phyloP scores from a whole-genome alignment of 495 filamentous ascomycete genomes.

The Pyronema omphalodes region DNA sequence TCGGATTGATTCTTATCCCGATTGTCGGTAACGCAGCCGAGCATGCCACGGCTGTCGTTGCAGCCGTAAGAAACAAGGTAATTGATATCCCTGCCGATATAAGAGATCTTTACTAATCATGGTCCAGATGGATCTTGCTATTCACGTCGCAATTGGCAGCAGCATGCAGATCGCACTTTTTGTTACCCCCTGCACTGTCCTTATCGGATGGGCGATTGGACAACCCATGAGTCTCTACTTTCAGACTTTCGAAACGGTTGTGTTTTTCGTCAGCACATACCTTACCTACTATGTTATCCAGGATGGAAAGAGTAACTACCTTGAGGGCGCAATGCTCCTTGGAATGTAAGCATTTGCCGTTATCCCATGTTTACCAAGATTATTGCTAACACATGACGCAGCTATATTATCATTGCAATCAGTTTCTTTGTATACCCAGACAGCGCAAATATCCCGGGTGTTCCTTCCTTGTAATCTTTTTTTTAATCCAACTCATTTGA shows the following conservation, averaged over 20 bases:
- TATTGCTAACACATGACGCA: conserved; percentile 26
- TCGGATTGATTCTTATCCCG: conserved; percentile 84
- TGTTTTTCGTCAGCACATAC: conserved; percentile 74
- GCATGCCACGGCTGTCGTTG: conserved; percentile 85
- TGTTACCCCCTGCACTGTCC: conserved; percentile 77
- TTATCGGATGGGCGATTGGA: conserved; percentile 76
- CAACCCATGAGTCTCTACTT: conserved; percentile 82
- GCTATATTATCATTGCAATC: conserved; percentile 67
- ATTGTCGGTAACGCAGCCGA: conserved; percentile 97
- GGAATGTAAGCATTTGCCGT: conserved; percentile 37
- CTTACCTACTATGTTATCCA: conserved; percentile 86
- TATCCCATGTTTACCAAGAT: not conserved
- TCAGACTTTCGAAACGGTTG: conserved; percentile 81
- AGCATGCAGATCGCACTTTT: conserved; percentile 89
- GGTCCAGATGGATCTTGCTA: conserved; percentile 69
- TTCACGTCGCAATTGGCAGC: conserved; percentile 83
- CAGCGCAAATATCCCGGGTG: conserved; percentile 9
- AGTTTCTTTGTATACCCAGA: conserved; percentile 84
- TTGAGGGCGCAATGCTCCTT: conserved; percentile 82
- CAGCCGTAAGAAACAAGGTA: conserved; percentile 71
- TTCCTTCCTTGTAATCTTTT: not conserved
- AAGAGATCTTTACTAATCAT: not conserved
- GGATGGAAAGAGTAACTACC: conserved; percentile 88
- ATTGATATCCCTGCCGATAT: not conserved
- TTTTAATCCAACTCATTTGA: not conserved